A percentile compares a stretch with the other conserved stretches of the same genome.
phyloP scores from a whole-genome alignment of 495 filamentous ascomycete genomes.

The Hypoxylon lenormandii region DNA sequence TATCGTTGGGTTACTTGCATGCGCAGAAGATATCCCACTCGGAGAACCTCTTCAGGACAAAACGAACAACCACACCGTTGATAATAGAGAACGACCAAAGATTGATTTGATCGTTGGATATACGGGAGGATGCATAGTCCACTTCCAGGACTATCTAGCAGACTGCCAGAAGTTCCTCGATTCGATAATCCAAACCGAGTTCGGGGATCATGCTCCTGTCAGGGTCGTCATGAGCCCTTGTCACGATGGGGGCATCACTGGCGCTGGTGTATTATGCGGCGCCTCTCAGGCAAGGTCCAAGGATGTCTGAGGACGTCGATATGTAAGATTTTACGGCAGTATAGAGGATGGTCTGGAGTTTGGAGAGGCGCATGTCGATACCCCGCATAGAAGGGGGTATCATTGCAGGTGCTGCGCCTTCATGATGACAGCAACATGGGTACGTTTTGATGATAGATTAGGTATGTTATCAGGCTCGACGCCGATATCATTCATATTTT shows the following conservation, averaged over 20 bases:
- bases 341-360: slow-evolving; percentile 39
- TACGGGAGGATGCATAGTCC: slow-evolving; percentile 80
- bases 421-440: slow-evolving; percentile 10
- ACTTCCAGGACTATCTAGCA: slow-evolving; percentile 77
- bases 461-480: slow-evolving; percentile 1
- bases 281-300: slow-evolving; percentile 45
- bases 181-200: slow-evolving; percentile 69
- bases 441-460: slow-evolving; percentile 20
- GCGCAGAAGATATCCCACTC: slow-evolving; percentile 71
- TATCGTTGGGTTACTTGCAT: slow-evolving; percentile 74
- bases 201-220: slow-evolving; percentile 65
- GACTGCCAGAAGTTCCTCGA: slow-evolving; percentile 77
- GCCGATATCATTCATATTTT: slow-evolving; percentile 13
- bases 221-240: slow-evolving; percentile 75
- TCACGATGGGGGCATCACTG: slow-evolving; percentile 79
- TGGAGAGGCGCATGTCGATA: slow-evolving; percentile 34
- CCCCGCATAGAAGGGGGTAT: slow-evolving; percentile 8
- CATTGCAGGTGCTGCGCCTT: slow-evolving; percentile 12
- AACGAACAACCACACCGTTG: slow-evolving; percentile 9
- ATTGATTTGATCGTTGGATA: slow-evolving; percentile 79
- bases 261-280: slow-evolving; percentile 73
- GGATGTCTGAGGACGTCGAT: slow-evolving; percentile 37
- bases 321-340: slow-evolving; percentile 19
- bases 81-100: slow-evolving; percentile 32
- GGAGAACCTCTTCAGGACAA: slow-evolving; percentile 23